A percentile compares a stretch with the other conserved stretches of the same genome.
Conservation (phyloP, 1,284 basidiomycete genomes). For the Tremellales sp. region DNA sequence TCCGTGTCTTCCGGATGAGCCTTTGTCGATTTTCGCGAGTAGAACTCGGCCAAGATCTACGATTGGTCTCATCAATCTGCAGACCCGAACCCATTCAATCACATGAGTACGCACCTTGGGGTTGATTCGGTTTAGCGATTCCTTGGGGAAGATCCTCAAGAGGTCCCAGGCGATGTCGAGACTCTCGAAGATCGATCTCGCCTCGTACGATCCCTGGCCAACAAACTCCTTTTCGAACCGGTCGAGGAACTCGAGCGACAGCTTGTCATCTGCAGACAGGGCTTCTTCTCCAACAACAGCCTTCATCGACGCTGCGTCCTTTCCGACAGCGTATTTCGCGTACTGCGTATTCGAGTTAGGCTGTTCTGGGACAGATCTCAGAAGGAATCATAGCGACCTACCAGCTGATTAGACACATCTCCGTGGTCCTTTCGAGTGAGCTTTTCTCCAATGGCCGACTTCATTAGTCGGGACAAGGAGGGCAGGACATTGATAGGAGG, state of each 20-base stretch:
- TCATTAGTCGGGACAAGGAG: slow-evolving; percentile 98
- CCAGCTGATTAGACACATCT: slow-evolving; percentile 96
- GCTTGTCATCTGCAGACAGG: slow-evolving; percentile 18
- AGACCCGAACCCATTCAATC: no score
- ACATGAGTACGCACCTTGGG: slow-evolving; percentile 56
- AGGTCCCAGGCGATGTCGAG: slow-evolving; percentile 96
- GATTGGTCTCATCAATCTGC: no score
- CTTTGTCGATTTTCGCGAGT: slow-evolving; percentile 58
- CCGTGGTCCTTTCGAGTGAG: slow-evolving; percentile 97
- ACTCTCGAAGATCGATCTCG: slow-evolving; percentile 94
- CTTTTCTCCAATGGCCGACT: slow-evolving; percentile 97
- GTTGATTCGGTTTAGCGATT: slow-evolving; percentile 93
- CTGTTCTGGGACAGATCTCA: no score
- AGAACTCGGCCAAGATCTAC: slow-evolving; percentile 37
- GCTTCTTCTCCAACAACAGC: slow-evolving; percentile 2
- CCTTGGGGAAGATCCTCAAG: slow-evolving; percentile 97
- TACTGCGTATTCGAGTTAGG: slow-evolving; percentile 58
- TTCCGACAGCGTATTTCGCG: slow-evolving; percentile 94
- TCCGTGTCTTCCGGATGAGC: slow-evolving; percentile 63
- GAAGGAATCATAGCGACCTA: slow-evolving; percentile 53
- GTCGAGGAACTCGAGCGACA: slow-evolving; percentile 83
- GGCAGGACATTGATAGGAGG: slow-evolving; percentile 99
- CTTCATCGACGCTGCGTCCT: slow-evolving; percentile 95
- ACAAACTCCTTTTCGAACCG: slow-evolving; percentile 95
- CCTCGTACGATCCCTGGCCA: slow-evolving; percentile 89